Evolutionary conservation across 2,329 filamentous ascomycete genomes (phyloP).

Genomic region (Fusarium avenaceum): DNA sequence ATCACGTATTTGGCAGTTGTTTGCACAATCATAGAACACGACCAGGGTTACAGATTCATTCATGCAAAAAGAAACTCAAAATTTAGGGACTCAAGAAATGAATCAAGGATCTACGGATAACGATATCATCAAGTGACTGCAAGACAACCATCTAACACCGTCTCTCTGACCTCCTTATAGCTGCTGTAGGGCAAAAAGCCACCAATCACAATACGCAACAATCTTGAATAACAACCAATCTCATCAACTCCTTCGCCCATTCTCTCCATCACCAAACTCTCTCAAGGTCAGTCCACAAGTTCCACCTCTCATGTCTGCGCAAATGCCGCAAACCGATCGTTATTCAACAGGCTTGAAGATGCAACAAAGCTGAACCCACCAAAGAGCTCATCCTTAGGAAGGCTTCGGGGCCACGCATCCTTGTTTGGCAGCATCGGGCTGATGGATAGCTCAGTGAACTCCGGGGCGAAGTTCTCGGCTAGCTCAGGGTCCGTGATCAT

Average conservation of each 20-base stretch:
- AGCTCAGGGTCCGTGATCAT: conserved; percentile 95
- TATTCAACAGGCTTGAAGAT: conserved; percentile 68
- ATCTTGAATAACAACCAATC: conserved; percentile 14
- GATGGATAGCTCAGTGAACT: conserved; percentile 89
- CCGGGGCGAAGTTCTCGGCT: conserved; percentile 94
- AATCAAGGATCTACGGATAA: neutral
- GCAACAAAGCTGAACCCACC: conserved; percentile 75
- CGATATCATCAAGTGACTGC: conserved; percentile 2
- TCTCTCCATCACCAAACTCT: conserved; percentile 4
- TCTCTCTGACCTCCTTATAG: conserved; percentile 6
- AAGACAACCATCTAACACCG: conserved; percentile 6
- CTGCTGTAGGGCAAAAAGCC: conserved; percentile 23
- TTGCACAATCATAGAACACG: neutral
- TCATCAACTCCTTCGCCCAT: conserved; percentile 9
- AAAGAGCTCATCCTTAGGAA: conserved; percentile 68
- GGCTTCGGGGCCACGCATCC: conserved; percentile 58
- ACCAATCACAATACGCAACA: conserved; percentile 14
- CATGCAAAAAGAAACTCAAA: neutral
- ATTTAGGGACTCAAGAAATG: neutral
- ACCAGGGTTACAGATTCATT: neutral
- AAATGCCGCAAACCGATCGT: conserved; percentile 57
- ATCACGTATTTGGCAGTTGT: conserved; percentile 7
- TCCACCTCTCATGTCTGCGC: conserved; percentile 34
- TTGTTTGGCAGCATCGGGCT: conserved; percentile 74
- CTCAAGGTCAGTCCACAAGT: conserved; percentile 2